phyloP scores from a whole-genome alignment of 1,284 basidiomycete genomes.

The Fereydounia khargensis region DNA sequence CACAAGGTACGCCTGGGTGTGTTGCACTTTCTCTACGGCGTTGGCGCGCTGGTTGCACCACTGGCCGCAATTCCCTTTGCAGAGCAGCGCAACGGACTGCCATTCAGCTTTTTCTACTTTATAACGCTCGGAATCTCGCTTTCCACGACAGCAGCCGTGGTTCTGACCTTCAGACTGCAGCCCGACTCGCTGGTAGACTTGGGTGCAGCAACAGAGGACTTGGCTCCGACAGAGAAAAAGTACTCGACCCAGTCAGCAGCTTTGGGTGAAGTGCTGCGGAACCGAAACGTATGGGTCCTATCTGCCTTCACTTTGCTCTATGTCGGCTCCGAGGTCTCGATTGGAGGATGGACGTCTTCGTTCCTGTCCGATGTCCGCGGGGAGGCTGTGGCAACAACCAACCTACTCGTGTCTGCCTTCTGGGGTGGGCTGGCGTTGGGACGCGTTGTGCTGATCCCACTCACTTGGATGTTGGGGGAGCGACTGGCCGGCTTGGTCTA shows the following conservation, averaged over 20 bases:
- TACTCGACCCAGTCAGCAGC: slow-evolving; percentile 5
- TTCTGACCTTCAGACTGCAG: slow-evolving; percentile 18
- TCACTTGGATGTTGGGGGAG: slow-evolving; percentile 29
- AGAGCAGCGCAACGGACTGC: slow-evolving; percentile 7
- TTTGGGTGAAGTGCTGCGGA: slow-evolving; percentile 11
- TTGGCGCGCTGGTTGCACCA: slow-evolving; percentile 34
- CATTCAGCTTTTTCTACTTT: slow-evolving; percentile 32
- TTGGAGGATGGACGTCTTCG: slow-evolving; percentile 34
- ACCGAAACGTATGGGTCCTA: slow-evolving; percentile 13
- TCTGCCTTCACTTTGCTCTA: slow-evolving; percentile 28
- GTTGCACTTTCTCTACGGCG: slow-evolving; percentile 34
- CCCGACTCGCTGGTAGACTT: slow-evolving; percentile 15
- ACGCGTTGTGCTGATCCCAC: slow-evolving; percentile 33
- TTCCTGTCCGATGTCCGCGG: slow-evolving; percentile 27
- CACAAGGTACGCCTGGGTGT: slow-evolving; percentile 27
- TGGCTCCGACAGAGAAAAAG: slow-evolving; percentile 3
- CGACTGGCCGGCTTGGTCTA: slow-evolving; percentile 30
- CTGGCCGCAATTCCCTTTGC: slow-evolving; percentile 33
- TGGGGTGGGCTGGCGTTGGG: slow-evolving; percentile 40
- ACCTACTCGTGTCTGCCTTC: slow-evolving; percentile 36
- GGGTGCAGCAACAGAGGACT: neutral
- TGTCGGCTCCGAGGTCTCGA: slow-evolving; percentile 39
- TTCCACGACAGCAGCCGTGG: slow-evolving; percentile 11
- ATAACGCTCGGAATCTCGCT: slow-evolving; percentile 19
- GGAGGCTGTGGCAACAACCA: slow-evolving; percentile 10